phyloP scores from a whole-genome alignment of 352 stramenopile species.

The Phytophthora rubi region DNA sequence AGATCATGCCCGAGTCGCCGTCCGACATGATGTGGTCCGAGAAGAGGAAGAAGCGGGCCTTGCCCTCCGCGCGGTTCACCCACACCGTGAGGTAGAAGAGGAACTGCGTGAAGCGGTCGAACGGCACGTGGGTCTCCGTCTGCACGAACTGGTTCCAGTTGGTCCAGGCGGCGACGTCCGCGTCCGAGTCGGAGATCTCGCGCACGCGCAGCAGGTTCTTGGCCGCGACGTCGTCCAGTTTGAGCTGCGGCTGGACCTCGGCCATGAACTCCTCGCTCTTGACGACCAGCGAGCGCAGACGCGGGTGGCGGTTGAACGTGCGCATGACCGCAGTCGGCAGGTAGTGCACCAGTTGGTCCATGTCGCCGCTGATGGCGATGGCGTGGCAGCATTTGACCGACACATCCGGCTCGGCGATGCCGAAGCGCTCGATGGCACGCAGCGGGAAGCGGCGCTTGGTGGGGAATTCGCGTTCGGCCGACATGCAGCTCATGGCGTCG shows the following conservation, averaged over 20 bases:
- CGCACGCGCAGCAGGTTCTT: constrained; percentile 39
- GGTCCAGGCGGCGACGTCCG: constrained; percentile 28
- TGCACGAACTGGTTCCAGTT: constrained; percentile 51
- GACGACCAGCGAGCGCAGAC: constrained; percentile 50
- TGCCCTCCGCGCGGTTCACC: constrained; percentile 37
- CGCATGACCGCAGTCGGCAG: constrained; percentile 58
- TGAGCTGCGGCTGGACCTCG: constrained; percentile 47
- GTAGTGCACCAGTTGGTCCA: constrained; percentile 43
- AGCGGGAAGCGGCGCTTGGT: constrained; percentile 38
- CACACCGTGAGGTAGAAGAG: constrained; percentile 57
- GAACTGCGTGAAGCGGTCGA: constrained; percentile 57
- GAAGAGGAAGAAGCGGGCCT: constrained; percentile 54
- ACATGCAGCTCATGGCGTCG: constrained; percentile 30
- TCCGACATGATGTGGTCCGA: constrained; percentile 74
- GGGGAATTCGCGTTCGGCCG: constrained; percentile 9
- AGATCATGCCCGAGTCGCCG: constrained; percentile 46
- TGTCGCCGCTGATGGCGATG: constrained; percentile 43
- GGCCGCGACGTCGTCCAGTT: constrained; percentile 39
- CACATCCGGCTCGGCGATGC: constrained; percentile 37
- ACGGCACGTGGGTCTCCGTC: constrained; percentile 34
- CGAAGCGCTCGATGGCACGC: constrained; percentile 46
- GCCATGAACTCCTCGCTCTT: constrained; percentile 45
- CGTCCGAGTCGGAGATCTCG: constrained; percentile 31
- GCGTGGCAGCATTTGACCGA: constrained; percentile 47
- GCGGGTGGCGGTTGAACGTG: constrained; percentile 68